A percentile compares a stretch with the other conserved stretches of the same genome.
phyloP scores from a whole-genome alignment of 1,284 basidiomycete species.

The Schizophyllum commune region DNA sequence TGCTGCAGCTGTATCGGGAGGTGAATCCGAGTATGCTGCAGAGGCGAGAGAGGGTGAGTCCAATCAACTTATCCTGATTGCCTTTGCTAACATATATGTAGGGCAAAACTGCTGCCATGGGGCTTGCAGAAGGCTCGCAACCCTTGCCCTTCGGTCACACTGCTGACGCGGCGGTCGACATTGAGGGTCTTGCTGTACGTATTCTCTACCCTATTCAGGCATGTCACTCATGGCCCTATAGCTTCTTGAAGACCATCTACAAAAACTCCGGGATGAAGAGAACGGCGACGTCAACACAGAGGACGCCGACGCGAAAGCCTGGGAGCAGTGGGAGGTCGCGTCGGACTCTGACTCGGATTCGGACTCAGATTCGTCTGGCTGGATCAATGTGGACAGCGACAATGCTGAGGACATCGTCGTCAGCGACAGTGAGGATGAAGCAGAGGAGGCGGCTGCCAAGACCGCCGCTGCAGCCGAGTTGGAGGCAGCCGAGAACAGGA shows the following conservation, averaged over 20 bases:
- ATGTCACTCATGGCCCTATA: conserved; percentile 20
- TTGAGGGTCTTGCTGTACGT: conserved; percentile 82
- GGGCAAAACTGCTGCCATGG: conserved; percentile 84
- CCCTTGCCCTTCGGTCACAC: conserved; percentile 79
- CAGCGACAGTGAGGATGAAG: conserved; percentile 28
- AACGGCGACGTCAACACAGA: conserved; percentile 46
- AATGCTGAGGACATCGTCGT: conserved; percentile 52
- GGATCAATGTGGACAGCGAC: conserved; percentile 90
- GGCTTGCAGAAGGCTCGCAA: conserved; percentile 50
- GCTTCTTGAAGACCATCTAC: conserved; percentile 85
- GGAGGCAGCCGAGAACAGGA: conserved; percentile 21
- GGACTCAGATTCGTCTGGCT: conserved; percentile 64
- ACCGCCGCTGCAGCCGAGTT: conserved; percentile 15
- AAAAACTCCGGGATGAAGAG: conserved; percentile 61
- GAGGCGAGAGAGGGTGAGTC: conserved; percentile 71
- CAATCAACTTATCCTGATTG: conserved; percentile 1
- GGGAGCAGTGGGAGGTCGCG: conserved; percentile 79
- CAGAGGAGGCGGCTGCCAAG: conserved; percentile 16
- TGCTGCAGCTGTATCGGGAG: conserved; percentile 92
- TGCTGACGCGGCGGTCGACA: conserved; percentile 71
- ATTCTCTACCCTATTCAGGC: not conserved
- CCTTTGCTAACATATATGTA: conserved; percentile 19
- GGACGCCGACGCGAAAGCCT: conserved; percentile 62
- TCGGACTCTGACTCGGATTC: conserved; percentile 58
- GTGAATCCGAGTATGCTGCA: conserved; percentile 94